Percentiles rank a stretch among this genome's conserved stretches.
Evolutionary conservation across 352 stramenopile genomes (phyloP).

Genomic region (Elongisporangium anandrum): DNA sequence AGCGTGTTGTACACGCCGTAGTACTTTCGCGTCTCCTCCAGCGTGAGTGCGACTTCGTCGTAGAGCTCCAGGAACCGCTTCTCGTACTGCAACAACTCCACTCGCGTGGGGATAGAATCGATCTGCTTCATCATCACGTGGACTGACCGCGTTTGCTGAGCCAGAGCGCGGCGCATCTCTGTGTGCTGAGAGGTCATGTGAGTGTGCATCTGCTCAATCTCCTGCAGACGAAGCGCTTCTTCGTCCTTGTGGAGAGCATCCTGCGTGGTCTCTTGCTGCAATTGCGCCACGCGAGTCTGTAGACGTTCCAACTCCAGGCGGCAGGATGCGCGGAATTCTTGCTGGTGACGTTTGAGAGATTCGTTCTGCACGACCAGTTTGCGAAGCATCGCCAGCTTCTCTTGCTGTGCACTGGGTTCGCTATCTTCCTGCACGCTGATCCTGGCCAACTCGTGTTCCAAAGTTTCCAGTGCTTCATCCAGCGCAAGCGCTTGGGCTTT

Average conservation of each 20-base stretch:
- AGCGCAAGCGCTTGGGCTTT: conserved; percentile 19
- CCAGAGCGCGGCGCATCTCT: conserved; percentile 58
- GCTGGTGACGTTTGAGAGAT: conserved; percentile 45
- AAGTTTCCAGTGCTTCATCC: conserved; percentile 18
- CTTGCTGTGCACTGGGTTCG: conserved; percentile 16
- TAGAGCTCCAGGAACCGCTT: conserved; percentile 88
- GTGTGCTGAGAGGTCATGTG: conserved; percentile 65
- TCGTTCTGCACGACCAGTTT: conserved; percentile 48
- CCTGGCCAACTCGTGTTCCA: conserved; percentile 35
- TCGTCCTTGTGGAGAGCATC: conserved; percentile 35
- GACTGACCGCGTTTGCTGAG: conserved; percentile 50
- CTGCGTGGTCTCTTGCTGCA: conserved; percentile 28
- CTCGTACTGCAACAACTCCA: conserved; percentile 90
- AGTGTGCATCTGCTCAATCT: conserved; percentile 66
- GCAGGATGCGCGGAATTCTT: conserved; percentile 38
- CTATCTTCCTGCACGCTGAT: conserved; percentile 30
- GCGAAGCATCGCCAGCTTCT: conserved; percentile 21
- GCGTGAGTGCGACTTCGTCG: conserved; percentile 79
- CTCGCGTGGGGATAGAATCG: conserved; percentile 80
- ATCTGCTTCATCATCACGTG: conserved; percentile 63
- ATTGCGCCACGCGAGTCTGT: conserved; percentile 30
- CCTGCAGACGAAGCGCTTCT: conserved; percentile 32
- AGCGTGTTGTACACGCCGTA: conserved; percentile 87
- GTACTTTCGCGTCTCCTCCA: conserved; percentile 90
- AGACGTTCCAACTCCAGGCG: conserved; percentile 33